A percentile compares a stretch with the other conserved stretches of the same genome.
These are phyloP conservation scores for Exophiala oligosperma DNA, from an alignment of 2,329 filamentous ascomycete species.

Conservation along the genomic window DNA sequence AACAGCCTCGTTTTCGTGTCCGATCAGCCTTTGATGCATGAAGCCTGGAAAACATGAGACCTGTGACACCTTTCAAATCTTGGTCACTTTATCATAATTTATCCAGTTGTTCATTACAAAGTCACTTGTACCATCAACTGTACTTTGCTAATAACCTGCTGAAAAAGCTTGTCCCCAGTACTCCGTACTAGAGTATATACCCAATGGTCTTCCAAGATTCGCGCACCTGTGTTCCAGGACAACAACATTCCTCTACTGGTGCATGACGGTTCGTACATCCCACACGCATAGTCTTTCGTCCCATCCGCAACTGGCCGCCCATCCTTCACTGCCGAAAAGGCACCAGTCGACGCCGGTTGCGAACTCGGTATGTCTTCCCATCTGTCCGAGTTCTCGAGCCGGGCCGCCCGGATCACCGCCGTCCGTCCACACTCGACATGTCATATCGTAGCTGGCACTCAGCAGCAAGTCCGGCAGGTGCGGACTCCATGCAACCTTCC, in stretches of 20 bases:
- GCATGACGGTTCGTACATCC: constrained; percentile 75
- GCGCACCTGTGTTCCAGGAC: background rate
- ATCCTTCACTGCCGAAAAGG: constrained; percentile 89
- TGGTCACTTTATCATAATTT: background rate
- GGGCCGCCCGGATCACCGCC: constrained; percentile 51
- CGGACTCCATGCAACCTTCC: constrained; percentile 85
- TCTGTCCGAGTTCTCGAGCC: constrained; percentile 70
- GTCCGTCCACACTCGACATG: constrained; percentile 89
- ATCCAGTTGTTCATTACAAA: too few species aligned
- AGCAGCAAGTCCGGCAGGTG: constrained; percentile 86
- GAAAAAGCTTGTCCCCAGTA: too few species aligned
- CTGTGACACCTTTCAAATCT: background rate
- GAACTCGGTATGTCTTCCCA: constrained; percentile 95
- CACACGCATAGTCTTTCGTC: constrained; percentile 88
- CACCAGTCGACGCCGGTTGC: constrained; percentile 98
- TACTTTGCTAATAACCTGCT: background rate
- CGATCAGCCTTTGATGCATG: constrained; percentile 1
- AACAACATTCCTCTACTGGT: background rate
- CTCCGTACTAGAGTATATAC: too few species aligned
- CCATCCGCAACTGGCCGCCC: constrained; percentile 94
- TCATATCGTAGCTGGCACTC: constrained; percentile 97
- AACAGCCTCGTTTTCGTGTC: constrained; percentile 9
- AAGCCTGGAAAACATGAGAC: background rate
- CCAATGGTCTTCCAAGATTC: too few species aligned
- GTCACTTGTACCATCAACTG: too few species aligned